phyloP scores from a whole-genome alignment of 495 filamentous ascomycete genomes.

The Aspergillus nanangensis region DNA sequence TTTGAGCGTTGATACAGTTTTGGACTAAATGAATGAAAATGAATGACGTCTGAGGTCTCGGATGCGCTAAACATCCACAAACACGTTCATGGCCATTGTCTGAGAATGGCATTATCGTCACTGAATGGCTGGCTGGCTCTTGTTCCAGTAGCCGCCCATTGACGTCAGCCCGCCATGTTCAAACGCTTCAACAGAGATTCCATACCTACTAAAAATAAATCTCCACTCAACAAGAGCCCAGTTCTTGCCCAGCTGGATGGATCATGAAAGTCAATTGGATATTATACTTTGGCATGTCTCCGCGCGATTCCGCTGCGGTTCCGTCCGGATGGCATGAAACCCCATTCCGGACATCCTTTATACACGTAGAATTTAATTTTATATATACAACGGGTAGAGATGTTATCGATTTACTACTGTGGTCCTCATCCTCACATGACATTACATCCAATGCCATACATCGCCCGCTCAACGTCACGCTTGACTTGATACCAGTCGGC shows the following conservation, averaged over 20 bases:
- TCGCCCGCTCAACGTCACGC: slow-evolving; percentile 85
- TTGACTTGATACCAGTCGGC: slow-evolving; percentile 93
- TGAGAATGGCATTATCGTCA: slow-evolving; percentile 2
- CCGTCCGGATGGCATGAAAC: too few relatives aligned
- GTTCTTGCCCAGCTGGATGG: too few relatives aligned
- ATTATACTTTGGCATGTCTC: too few relatives aligned
- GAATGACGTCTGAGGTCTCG: too few relatives aligned
- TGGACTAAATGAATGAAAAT: too few relatives aligned
- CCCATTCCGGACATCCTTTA: too few relatives aligned
- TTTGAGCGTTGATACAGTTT: too few relatives aligned
- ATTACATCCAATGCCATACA: slow-evolving; percentile 92
- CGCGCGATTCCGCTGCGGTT: too few relatives aligned
- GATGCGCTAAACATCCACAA: too few relatives aligned
- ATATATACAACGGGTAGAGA: slow-evolving; percentile 21
- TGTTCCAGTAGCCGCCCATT: slow-evolving; percentile 28
- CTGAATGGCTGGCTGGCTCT: slow-evolving; percentile 11
- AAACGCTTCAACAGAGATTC: background rate
- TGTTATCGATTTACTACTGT: slow-evolving; percentile 7
- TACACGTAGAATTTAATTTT: too few relatives aligned
- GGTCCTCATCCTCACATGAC: slow-evolving; percentile 61
- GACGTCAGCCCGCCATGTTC: slow-evolving; percentile 23
- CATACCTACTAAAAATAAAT: background rate
- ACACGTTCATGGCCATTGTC: too few relatives aligned
- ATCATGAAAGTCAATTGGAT: too few relatives aligned
- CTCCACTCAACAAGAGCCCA: background rate